Percentiles rank a stretch among this genome's conserved stretches.
These are phyloP conservation scores for Penicillium brevicompactum DNA, from an alignment of 2,329 filamentous ascomycete genomes.

Conservation along the genomic window DNA sequence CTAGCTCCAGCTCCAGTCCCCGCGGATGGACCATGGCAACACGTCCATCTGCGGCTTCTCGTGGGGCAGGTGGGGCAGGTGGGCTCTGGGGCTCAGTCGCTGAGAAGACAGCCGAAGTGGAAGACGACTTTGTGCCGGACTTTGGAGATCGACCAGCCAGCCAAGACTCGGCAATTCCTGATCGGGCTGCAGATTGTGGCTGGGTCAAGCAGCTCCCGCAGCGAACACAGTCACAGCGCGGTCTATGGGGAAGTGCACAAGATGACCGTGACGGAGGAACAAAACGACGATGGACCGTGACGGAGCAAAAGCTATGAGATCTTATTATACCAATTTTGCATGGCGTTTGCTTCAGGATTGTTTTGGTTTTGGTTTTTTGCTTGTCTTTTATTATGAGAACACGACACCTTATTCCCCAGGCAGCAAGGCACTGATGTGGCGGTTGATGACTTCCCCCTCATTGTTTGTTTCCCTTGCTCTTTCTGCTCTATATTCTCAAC, in stretches of 20 bases:
- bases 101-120: slow-evolving; percentile 23
- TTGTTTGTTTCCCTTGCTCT: slow-evolving; percentile 7
- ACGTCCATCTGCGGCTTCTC: slow-evolving; percentile 25
- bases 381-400: not conserved
- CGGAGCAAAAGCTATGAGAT: slow-evolving; percentile 32
- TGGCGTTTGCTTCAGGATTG: slow-evolving; percentile 14
- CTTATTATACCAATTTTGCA: slow-evolving; percentile 23
- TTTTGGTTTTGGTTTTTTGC: not conserved
- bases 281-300: slow-evolving; percentile 43
- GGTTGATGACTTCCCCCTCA: slow-evolving; percentile 13
- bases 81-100: slow-evolving; percentile 41
- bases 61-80: slow-evolving; percentile 22
- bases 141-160: slow-evolving; percentile 33
- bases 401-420: slow-evolving; percentile 8
- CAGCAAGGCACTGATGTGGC: slow-evolving; percentile 9
- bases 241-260: slow-evolving; percentile 41
- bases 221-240: slow-evolving; percentile 35
- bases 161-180: slow-evolving; percentile 13
- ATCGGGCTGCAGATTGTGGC: slow-evolving; percentile 6
- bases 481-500: slow-evolving; percentile 1
- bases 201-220: slow-evolving; percentile 29
- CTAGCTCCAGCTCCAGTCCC: slow-evolving; percentile 15
- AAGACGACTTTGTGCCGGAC: slow-evolving; percentile 41
- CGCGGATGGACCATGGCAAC: slow-evolving; percentile 25
- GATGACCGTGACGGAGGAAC: slow-evolving; percentile 31